phyloP scores from a whole-genome alignment of 176 grass and related monocot species.

The Oryza nivara region DNA sequence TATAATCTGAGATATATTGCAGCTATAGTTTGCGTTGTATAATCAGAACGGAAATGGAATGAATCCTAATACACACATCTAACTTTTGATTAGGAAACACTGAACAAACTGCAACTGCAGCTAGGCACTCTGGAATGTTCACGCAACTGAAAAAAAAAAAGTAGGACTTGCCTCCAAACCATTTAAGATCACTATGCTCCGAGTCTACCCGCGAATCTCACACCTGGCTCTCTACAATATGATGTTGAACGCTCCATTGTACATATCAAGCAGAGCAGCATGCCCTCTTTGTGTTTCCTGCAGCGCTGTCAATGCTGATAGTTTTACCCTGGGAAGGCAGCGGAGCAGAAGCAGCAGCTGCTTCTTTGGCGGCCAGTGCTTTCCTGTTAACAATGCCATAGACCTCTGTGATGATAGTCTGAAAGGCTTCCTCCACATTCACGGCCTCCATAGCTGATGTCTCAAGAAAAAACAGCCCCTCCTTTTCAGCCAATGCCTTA shows the following conservation, averaged over 20 bases:
- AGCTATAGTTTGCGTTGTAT: slow-evolving; percentile 15
- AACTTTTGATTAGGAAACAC: slow-evolving; percentile 46
- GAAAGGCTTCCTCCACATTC: slow-evolving; percentile 86
- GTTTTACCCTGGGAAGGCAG: slow-evolving; percentile 62
- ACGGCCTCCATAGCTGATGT: slow-evolving; percentile 83
- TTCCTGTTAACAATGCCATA: slow-evolving; percentile 82
- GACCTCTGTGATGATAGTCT: slow-evolving; percentile 71
- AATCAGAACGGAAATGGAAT: slow-evolving; percentile 42
- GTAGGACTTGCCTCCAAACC: slow-evolving; percentile 25
- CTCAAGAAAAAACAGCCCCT: slow-evolving; percentile 76
- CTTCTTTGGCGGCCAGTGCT: slow-evolving; percentile 65
- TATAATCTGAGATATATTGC: slow-evolving; percentile 42
- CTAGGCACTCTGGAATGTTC: slow-evolving; percentile 9
- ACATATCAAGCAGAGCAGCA: slow-evolving; percentile 70
- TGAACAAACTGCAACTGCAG: slow-evolving; percentile 26
- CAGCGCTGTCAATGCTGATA: slow-evolving; percentile 57
- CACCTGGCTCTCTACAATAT: slow-evolving; percentile 44
- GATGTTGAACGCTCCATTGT: background rate
- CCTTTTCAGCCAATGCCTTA: slow-evolving; percentile 75
- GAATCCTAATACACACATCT: slow-evolving; percentile 45
- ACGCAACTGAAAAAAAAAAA: slow-evolving; percentile 29
- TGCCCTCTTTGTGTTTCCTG: slow-evolving; percentile 45
- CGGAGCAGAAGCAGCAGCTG: slow-evolving; percentile 44
- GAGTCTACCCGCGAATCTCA: slow-evolving; percentile 1
- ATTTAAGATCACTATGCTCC: slow-evolving; percentile 33